These are phyloP conservation scores for Aspergillus terreus DNA, from an alignment of 2,329 filamentous ascomycete species.

Conservation along the genomic window DNA sequence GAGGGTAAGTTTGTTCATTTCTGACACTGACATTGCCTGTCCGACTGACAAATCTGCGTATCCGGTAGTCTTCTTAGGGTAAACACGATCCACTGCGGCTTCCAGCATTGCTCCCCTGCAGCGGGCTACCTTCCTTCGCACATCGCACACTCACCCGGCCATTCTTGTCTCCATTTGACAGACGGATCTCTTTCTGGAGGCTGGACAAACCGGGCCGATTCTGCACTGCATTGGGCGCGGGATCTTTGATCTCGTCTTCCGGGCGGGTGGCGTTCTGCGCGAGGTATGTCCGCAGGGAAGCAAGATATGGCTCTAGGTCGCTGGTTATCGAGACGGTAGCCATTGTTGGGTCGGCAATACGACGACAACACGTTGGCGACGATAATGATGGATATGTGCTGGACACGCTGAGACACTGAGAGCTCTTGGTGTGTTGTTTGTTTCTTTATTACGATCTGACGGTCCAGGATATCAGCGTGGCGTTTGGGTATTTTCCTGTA, in stretches of 20 bases:
- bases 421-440: neutral
- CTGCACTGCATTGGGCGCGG: neutral
- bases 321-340: slow-evolving; percentile 28
- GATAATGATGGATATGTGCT: too few species aligned
- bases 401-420: too few species aligned
- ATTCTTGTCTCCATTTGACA: neutral
- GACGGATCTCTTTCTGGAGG: neutral
- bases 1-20: slow-evolving; percentile 53
- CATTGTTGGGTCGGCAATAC: slow-evolving; percentile 14
- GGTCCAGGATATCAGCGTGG: slow-evolving; percentile 16
- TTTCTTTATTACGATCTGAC: slow-evolving; percentile 13
- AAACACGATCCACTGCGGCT: neutral
- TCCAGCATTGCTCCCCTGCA: neutral
- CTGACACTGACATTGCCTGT: neutral
- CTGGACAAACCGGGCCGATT: neutral
- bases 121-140: neutral
- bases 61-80: slow-evolving; percentile 39
- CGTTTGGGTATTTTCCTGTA: slow-evolving; percentile 4
- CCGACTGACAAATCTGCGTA: neutral
- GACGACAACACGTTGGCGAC: too few species aligned
- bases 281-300: slow-evolving; percentile 27
- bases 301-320: slow-evolving; percentile 28
- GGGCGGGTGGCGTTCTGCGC: slow-evolving; percentile 4
- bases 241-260: slow-evolving; percentile 3
- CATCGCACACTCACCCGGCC: neutral